Percentiles rank a stretch among this genome's conserved stretches.
These are phyloP conservation scores for Nephelium lappaceum DNA, from an alignment of 345 rosid genomes.

Conservation along the genomic window DNA sequence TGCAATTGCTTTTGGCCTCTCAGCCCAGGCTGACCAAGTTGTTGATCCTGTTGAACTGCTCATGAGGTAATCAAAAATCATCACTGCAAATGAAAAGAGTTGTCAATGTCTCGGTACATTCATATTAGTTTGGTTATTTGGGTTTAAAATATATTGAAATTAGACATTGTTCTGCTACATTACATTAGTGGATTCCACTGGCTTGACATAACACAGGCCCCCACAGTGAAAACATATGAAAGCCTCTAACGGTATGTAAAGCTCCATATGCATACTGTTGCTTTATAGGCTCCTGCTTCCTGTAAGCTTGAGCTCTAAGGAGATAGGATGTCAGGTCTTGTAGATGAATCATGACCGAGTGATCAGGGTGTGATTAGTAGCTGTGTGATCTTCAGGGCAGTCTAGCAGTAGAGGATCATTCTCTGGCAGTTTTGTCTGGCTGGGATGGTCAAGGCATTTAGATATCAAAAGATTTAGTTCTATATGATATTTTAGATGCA, in stretches of 20 bases:
- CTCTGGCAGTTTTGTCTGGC: neutral
- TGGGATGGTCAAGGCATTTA: slow-evolving; percentile 20
- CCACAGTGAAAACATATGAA: neutral
- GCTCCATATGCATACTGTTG: neutral
- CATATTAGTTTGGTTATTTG: neutral
- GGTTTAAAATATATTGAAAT: no score
- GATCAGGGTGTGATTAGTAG: slow-evolving; percentile 18
- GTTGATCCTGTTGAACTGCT: slow-evolving; percentile 60
- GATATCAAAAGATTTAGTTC: no score
- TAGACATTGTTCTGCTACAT: neutral
- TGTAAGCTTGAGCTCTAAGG: slow-evolving; percentile 15
- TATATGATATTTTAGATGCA: no score
- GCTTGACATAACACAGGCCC: neutral
- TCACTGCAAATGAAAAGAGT: neutral
- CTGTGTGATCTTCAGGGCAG: neutral
- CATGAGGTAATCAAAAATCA: slow-evolving; percentile 34
- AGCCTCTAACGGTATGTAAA: neutral
- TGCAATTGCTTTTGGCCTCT: slow-evolving; percentile 53
- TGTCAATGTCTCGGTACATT: neutral
- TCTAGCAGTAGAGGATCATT: slow-evolving; percentile 13
- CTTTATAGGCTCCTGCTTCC: slow-evolving; percentile 18
- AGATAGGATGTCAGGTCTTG: slow-evolving; percentile 6
- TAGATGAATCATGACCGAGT: slow-evolving; percentile 3
- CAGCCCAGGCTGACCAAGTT: slow-evolving; percentile 37
- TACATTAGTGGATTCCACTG: no score